phyloP scores from a whole-genome alignment of 495 filamentous ascomycete genomes.

The Aspergillus cristatus region DNA sequence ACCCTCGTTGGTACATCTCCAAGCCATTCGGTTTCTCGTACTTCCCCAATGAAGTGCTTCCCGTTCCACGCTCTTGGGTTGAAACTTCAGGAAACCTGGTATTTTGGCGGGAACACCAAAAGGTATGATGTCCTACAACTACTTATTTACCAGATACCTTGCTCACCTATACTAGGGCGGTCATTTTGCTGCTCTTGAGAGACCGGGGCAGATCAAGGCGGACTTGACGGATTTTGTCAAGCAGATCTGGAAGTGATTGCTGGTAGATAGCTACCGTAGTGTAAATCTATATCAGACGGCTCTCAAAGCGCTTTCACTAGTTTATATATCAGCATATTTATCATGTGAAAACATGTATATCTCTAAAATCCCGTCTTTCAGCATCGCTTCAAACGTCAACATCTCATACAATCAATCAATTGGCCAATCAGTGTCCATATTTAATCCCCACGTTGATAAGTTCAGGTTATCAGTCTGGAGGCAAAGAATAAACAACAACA shows the following conservation, averaged over 20 bases:
- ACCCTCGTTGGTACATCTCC: neutral
- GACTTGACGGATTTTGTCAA: no score
- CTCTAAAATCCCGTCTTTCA: no score
- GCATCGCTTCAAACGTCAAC: no score
- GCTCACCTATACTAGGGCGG: neutral
- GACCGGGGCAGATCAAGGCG: neutral
- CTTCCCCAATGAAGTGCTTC: neutral
- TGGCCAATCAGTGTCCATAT: no score
- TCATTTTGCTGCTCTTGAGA: conserved; percentile 1
- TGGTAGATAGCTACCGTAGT: no score
- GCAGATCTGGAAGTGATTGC: no score
- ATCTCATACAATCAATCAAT: no score
- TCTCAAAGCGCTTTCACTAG: neutral
- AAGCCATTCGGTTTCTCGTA: neutral
- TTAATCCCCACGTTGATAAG: no score
- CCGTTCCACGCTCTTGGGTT: neutral
- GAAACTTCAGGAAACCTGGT: neutral
- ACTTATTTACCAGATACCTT: no score
- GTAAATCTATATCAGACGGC: neutral
- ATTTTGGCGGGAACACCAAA: neutral
- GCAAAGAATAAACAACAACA: conserved; percentile 19
- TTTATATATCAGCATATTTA: conserved; percentile 3
- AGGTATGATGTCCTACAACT: no score
- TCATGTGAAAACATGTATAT: neutral
- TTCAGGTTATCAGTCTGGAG: conserved; percentile 36